Evolutionary conservation across 2,329 filamentous ascomycete genomes (phyloP).

Genomic region (Aspergillus sp.): DNA sequence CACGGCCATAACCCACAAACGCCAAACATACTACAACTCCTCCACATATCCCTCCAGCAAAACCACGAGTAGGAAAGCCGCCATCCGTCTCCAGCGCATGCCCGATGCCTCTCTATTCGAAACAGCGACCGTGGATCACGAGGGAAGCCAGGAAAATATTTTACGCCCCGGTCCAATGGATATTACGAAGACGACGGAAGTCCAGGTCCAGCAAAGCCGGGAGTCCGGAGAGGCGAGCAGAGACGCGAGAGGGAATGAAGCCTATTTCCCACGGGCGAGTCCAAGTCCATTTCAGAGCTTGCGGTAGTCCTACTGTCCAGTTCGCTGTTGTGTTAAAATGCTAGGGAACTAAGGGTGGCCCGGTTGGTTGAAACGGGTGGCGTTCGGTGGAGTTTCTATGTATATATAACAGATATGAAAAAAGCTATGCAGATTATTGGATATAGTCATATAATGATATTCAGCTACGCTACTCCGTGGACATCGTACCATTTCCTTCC

Average conservation of each 20-base stretch:
- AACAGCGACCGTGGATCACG: neutral
- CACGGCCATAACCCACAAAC: neutral
- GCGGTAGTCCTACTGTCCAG: neutral
- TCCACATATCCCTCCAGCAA: neutral
- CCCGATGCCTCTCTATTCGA: slow-evolving; percentile 11
- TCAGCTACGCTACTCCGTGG: too few relatives aligned
- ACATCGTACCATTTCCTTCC: too few relatives aligned
- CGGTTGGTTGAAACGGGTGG: too few relatives aligned
- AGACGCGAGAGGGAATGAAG: neutral
- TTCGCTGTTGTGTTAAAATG: too few relatives aligned
- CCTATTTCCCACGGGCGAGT: slow-evolving; percentile 2
- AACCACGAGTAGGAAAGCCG: neutral
- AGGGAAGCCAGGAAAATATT: slow-evolving; percentile 4
- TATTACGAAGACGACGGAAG: slow-evolving; percentile 9
- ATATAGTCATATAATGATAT: too few relatives aligned
- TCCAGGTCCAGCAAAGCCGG: neutral
- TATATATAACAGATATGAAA: too few relatives aligned
- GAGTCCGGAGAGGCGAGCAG: neutral
- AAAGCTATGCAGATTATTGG: too few relatives aligned
- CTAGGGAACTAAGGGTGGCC: too few relatives aligned
- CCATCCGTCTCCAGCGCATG: slow-evolving; percentile 1
- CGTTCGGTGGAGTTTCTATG: too few relatives aligned
- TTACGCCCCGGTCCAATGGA: neutral
- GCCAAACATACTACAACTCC: neutral
- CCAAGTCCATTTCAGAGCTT: neutral